Percentiles rank a stretch among this genome's conserved stretches.
phyloP scores from a whole-genome alignment of 331 rosid species.

The Acacia pycnantha region DNA sequence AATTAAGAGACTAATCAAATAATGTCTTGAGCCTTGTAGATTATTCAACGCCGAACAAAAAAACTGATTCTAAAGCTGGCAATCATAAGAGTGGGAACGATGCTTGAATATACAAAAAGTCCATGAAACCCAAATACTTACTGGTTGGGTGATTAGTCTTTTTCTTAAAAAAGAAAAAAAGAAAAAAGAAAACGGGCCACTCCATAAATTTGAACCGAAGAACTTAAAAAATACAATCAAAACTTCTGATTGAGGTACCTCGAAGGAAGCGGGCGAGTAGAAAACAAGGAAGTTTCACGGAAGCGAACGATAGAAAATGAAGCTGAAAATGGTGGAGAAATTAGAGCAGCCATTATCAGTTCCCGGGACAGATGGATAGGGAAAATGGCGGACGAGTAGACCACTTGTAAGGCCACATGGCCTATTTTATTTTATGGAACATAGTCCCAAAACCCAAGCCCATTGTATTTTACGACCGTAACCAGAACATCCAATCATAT shows the following conservation, averaged over 20 bases:
- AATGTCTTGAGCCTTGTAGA: neutral
- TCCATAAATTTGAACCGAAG: neutral
- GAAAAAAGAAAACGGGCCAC: too few species aligned
- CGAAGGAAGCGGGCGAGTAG: conserved; percentile 18
- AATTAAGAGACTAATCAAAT: neutral
- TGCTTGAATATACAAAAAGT: neutral
- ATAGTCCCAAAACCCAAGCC: neutral
- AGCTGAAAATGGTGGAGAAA: conserved; percentile 10
- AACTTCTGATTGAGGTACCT: conserved; percentile 9
- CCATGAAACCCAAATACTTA: neutral
- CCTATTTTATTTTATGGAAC: neutral
- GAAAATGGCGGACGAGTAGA: neutral
- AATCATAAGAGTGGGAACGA: neutral
- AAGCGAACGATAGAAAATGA: conserved; percentile 11
- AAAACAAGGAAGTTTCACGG: conserved; percentile 22
- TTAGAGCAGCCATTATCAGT: conserved; percentile 35
- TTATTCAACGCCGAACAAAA: neutral
- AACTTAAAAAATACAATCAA: neutral
- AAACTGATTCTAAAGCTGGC: neutral
- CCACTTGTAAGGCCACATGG: neutral
- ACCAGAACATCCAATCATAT: neutral
- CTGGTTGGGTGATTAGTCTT: neutral
- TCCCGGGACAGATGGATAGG: neutral
- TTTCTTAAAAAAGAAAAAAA: neutral
- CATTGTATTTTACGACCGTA: neutral